phyloP scores from a whole-genome alignment of 2,329 filamentous ascomycete species.

The Calonectria multiphialidica region DNA sequence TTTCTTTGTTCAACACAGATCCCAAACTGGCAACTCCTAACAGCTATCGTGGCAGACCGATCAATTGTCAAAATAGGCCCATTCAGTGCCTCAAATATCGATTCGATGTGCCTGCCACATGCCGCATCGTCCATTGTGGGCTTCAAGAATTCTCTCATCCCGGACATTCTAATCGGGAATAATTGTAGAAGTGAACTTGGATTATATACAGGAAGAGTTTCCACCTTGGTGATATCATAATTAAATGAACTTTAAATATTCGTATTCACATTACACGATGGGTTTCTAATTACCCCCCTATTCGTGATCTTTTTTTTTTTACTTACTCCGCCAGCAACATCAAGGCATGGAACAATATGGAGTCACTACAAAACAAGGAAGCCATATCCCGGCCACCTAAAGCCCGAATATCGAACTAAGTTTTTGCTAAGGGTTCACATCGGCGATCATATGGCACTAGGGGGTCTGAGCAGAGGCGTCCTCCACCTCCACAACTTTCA shows the following conservation, averaged over 20 bases:
- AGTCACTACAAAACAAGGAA: neutral
- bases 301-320: neutral
- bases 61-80: too few species aligned
- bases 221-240: neutral
- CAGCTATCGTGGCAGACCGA: too few species aligned
- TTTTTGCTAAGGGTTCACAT: constrained; percentile 7
- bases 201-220: too few species aligned
- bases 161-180: too few species aligned
- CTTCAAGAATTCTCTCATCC: too few species aligned
- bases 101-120: too few species aligned
- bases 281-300: neutral
- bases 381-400: neutral
- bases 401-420: neutral
- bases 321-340: neutral
- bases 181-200: too few species aligned
- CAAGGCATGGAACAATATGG: neutral
- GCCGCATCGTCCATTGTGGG: too few species aligned
- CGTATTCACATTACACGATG: neutral
- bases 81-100: too few species aligned
- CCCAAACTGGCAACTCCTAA: too few species aligned
- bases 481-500: neutral
- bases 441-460: constrained; percentile 7
- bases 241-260: neutral
- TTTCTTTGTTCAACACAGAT: too few species aligned
- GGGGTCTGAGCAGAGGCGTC: neutral